Conservation (phyloP, 805 yeast genomes). For the Metschnikowia henanensis region DNA sequence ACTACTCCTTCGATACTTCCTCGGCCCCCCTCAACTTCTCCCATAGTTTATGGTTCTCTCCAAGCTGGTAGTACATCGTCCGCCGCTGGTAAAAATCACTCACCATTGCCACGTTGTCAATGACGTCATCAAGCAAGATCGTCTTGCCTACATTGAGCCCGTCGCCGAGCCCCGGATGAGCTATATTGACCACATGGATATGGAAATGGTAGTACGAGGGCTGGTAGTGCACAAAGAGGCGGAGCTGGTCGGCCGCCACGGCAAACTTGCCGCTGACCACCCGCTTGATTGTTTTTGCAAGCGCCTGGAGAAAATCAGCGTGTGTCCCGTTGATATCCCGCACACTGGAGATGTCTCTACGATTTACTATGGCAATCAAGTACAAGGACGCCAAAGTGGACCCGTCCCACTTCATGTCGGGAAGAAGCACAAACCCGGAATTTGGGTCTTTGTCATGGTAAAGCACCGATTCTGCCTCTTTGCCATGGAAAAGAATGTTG, state of each 20-base stretch:
- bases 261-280: constrained; percentile 44
- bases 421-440: constrained; percentile 72
- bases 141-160: constrained; percentile 81
- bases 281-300: constrained; percentile 46
- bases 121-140: constrained; percentile 73
- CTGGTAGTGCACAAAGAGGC: constrained; percentile 88
- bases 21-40: constrained; percentile 1
- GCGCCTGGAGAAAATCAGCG: constrained; percentile 51
- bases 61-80: constrained; percentile 64
- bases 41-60: constrained; percentile 83
- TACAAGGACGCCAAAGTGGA: constrained; percentile 67
- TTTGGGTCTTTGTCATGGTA: constrained; percentile 56
- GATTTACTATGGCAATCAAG: constrained; percentile 70
- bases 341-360: constrained; percentile 67
- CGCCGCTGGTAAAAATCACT: constrained; percentile 59
- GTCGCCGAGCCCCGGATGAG: constrained; percentile 65
- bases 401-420: constrained; percentile 98
- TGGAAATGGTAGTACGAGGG: constrained; percentile 97
- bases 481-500: constrained; percentile 77
- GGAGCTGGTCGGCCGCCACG: constrained; percentile 54
- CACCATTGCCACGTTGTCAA: constrained; percentile 61
- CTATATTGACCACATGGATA: constrained; percentile 79
- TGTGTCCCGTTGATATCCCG: constrained; percentile 70
- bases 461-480: constrained; percentile 81
- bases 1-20: not conserved